Evolutionary conservation across 805 yeast species (phyloP), one percentile per base, ranked within the genome.

Genomic region (Nakazawaea laoshanensis): DNA sequence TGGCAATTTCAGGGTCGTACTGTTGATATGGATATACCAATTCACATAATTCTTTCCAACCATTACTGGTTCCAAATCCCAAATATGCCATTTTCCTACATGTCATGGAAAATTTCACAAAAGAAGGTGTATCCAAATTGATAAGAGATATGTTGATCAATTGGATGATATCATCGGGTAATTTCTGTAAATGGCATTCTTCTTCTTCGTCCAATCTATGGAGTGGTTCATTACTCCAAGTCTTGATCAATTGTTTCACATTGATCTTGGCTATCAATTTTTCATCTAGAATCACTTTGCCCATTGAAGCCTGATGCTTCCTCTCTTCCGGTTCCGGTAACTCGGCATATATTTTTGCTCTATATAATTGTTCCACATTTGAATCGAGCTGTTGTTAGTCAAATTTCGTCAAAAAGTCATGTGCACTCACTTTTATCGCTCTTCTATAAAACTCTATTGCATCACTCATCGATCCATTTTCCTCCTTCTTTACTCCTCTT

Each of bases 391-490:
- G 19, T 13, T 26, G 35, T 32, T 25, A 32, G 29, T 32, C 25
- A 24, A n/a, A 14, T 29, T n/a, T 19, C 19, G 11, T 13, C 11
- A 10, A 16, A 10, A 8, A 8, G 9, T 6, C 10, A 16, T 11
- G 4, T 10, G 13, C 3, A 36, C 67, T 57, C 35, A 75, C 52
- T 44, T 68, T 74, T 50, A 77, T 69, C 2, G 96, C 95, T 41
- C 67, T 64, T 40, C 94, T 61, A 53, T 87, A 87, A 42, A 58
- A 67, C 30, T 62, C 70, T 18, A 84, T 74, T 2, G 95, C 95
- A 46, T 86, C 95, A n/a, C 83, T 67, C 73, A 86, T 66, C 40
- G 74, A 61, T 0, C 95, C 95, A 31, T 63, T 69, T 21, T 68
- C 59, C 53, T 87, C 96, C 47, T 77, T 77, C 30, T 67, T 72